These are phyloP conservation scores for Blumeriella jaapii DNA, from an alignment of 2,329 filamentous ascomycete genomes.

Conservation along the genomic window DNA sequence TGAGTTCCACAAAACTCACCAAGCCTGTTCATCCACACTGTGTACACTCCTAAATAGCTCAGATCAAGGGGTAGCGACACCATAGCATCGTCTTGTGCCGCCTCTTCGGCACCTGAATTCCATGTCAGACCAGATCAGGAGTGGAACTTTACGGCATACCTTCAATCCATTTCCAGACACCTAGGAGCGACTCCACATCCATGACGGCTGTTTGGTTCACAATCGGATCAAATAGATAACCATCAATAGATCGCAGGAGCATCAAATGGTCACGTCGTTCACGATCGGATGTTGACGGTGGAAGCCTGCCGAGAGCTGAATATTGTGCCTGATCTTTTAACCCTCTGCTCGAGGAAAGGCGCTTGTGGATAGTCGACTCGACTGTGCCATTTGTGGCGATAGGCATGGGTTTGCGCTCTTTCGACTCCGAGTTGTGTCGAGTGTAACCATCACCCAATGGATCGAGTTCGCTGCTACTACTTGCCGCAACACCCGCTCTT, in stretches of 20 bases:
- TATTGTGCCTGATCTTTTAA: conserved; percentile 40
- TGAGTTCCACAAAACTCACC: conserved; percentile 33
- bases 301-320: conserved; percentile 26
- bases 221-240: conserved; percentile 51
- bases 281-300: conserved; percentile 9
- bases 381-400: not conserved
- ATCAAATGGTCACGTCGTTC: conserved; percentile 37
- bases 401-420: conserved; percentile 1
- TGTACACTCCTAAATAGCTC: conserved; percentile 62
- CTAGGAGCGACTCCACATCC: conserved; percentile 64
- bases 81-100: conserved; percentile 59
- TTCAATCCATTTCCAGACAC: conserved; percentile 67
- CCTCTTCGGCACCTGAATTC: conserved; percentile 45
- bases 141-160: conserved; percentile 37
- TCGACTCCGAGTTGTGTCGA: conserved; percentile 7
- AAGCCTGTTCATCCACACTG: conserved; percentile 60
- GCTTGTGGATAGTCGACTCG: not conserved
- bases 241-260: conserved; percentile 47
- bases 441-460: conserved; percentile 9
- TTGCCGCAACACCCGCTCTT: not conserved
- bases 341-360: conserved; percentile 37
- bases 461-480: not conserved
- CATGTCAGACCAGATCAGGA: not conserved
- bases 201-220: conserved; percentile 56
- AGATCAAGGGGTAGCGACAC: conserved; percentile 55